A percentile compares a stretch with the other conserved stretches of the same genome.
phyloP scores from a whole-genome alignment of 805 yeast genomes.

The Candida montana region DNA sequence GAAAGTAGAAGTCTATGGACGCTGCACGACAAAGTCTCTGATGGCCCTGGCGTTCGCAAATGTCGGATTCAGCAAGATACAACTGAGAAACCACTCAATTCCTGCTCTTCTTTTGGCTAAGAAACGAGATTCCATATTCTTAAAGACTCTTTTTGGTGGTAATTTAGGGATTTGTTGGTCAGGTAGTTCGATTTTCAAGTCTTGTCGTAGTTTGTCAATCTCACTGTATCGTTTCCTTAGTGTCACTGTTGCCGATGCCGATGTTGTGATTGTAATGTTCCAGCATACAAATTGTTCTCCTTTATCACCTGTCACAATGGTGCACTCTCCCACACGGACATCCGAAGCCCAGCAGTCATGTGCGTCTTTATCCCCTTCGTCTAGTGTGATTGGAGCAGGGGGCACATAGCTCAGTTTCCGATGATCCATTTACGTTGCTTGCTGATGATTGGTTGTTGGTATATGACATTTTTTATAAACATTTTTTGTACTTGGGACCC shows the following conservation, averaged over 20 bases:
- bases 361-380: constrained; percentile 26
- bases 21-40: constrained; percentile 23
- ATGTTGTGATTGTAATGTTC: constrained; percentile 33
- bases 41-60: constrained; percentile 30
- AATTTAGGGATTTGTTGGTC: constrained; percentile 33
- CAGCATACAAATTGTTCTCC: constrained; percentile 39
- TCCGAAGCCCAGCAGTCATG: constrained; percentile 32
- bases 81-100: constrained; percentile 38
- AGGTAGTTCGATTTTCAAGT: constrained; percentile 35
- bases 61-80: constrained; percentile 39
- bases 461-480: too few relatives aligned
- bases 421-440: constrained; percentile 1
- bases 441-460: too few relatives aligned
- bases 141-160: constrained; percentile 39
- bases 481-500: too few relatives aligned
- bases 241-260: constrained; percentile 30
- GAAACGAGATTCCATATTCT: constrained; percentile 26
- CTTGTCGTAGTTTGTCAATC: constrained; percentile 41
- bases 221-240: constrained; percentile 62
- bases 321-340: constrained; percentile 34
- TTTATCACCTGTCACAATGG: constrained; percentile 33
- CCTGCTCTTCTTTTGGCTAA: constrained; percentile 35
- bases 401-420: constrained; percentile 23
- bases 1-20: neutral
- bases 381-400: constrained; percentile 37